Percentiles rank a stretch among this genome's conserved stretches.
Conservation (phyloP, 2,329 filamentous ascomycete species). For the Alternaria viburni region DNA sequence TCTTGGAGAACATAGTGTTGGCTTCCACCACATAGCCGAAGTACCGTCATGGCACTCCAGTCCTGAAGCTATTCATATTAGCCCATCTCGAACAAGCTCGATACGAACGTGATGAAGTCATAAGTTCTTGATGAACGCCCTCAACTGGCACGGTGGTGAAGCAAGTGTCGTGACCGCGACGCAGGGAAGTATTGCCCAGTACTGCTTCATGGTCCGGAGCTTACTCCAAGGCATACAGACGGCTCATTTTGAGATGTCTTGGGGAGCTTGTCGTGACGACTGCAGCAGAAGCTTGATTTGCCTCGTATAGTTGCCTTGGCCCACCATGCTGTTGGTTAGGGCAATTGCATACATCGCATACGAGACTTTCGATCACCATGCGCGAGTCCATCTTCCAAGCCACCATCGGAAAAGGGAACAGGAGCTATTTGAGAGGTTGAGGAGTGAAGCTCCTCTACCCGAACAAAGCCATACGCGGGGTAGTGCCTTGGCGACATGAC, state of each 20-base stretch:
- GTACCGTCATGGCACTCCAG: background rate
- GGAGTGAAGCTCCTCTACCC: background rate
- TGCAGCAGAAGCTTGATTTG: background rate
- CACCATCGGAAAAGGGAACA: background rate
- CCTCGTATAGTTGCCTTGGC: background rate
- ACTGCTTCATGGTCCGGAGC: background rate
- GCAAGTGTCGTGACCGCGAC: background rate
- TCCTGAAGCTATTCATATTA: background rate
- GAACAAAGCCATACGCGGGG: background rate
- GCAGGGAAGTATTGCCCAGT: slow-evolving; percentile 3
- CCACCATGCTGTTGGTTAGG: background rate
- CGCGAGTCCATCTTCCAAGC: background rate
- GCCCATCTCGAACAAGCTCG: background rate
- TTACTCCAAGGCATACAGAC: background rate
- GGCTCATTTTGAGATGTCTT: background rate
- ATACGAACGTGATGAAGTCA: background rate
- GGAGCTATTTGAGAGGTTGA: background rate
- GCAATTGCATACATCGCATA: background rate
- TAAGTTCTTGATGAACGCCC: background rate
- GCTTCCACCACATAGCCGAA: background rate
- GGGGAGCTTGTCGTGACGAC: background rate
- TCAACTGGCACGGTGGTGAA: background rate
- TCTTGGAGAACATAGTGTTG: background rate
- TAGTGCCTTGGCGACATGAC: slow-evolving; percentile 2
- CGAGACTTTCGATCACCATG: background rate